Conservation (phyloP, 148 eudicot species). For the Camellia lanceoleosa region DNA sequence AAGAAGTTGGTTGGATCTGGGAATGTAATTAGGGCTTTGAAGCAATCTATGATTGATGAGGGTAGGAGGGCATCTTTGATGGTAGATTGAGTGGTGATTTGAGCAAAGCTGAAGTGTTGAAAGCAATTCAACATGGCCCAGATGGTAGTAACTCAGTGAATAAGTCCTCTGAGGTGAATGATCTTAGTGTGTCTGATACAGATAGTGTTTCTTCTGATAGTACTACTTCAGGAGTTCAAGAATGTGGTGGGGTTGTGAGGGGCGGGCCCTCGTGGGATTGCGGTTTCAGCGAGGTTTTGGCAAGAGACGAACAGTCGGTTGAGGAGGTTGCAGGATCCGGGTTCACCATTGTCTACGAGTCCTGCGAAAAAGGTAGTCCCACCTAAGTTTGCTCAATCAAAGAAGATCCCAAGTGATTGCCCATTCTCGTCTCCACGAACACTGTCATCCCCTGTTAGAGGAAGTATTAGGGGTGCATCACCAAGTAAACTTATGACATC, state of each 20-base stretch:
- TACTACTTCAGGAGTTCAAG: slow-evolving; percentile 75
- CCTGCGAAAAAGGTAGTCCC: slow-evolving; percentile 59
- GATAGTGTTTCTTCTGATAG: slow-evolving; percentile 96
- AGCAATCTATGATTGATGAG: slow-evolving; percentile 53
- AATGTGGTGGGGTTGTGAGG: slow-evolving; percentile 32
- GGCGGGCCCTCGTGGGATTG: slow-evolving; percentile 60
- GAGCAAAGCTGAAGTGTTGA: slow-evolving; percentile 46
- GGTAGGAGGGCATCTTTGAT: slow-evolving; percentile 73
- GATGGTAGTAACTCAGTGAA: slow-evolving; percentile 52
- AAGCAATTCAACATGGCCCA: slow-evolving; percentile 29
- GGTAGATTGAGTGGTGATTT: slow-evolving; percentile 65
- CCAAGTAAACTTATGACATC: slow-evolving; percentile 65
- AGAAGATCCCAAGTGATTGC: slow-evolving; percentile 51
- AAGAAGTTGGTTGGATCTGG: slow-evolving; percentile 55
- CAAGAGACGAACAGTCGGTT: slow-evolving; percentile 94
- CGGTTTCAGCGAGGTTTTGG: slow-evolving; percentile 80
- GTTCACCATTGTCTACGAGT: slow-evolving; percentile 61
- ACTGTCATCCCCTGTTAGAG: slow-evolving; percentile 74
- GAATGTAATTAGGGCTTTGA: slow-evolving; percentile 49
- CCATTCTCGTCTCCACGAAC: slow-evolving; percentile 58
- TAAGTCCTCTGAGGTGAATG: slow-evolving; percentile 57
- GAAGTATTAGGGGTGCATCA: slow-evolving; percentile 59
- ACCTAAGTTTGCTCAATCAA: slow-evolving; percentile 54
- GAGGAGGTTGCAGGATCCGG: slow-evolving; percentile 89
- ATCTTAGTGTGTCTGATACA: slow-evolving; percentile 75